Base-by-base conservation (phyloP, 148 eudicot species). In the Amaranthus cruentus region DNA sequence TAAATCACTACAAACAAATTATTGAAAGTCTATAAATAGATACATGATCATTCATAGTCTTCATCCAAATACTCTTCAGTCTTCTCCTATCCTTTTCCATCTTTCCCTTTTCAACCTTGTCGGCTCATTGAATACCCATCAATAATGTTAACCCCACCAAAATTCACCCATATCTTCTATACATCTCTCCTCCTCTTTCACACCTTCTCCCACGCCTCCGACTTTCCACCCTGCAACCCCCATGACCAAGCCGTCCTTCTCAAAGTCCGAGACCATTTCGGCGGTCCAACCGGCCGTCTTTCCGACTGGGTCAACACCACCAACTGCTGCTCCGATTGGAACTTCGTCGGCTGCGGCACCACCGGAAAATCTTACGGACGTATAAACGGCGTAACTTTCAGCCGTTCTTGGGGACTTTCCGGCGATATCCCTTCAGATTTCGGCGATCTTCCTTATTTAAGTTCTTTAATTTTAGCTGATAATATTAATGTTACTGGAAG, bases 281-380 rank as follows among this genome's bases (percentile, higher is more conserved):
- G 75, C 5, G 73, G 72, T 48, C 67, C 76, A 3, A 72, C 69
- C 60, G 81, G 78, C 0, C 55, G 73, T 44, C 69, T 47, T 62
- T 54, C 75, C 4, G 68, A 81, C 77, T 86, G 91, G 91, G 28
- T 18, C 50, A 55, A 78, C 14, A 50, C 13, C 66, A 69, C 54
- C 0, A 83, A 85, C 62, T 85, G 87, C 44, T 88, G 91, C 49
- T 68, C 59, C 7, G 70, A 68, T 0, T 88, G 89, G 86, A 63
- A 72, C 60, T 42, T 21, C 51, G 81, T 86, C 0, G 77, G 69
- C 10, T 85, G 84, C 42, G 86, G 81, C 72, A 42, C 44, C 13
- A 72, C 64, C 70, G 68, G 68, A 1, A 51, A 78, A 18, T n/a
- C n/a, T 4, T 44, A 67, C 4, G 11, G 71, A 50, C 86, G 87